phyloP scores from a whole-genome alignment of 2,329 filamentous ascomycete species.

The Cercospora sp. region DNA sequence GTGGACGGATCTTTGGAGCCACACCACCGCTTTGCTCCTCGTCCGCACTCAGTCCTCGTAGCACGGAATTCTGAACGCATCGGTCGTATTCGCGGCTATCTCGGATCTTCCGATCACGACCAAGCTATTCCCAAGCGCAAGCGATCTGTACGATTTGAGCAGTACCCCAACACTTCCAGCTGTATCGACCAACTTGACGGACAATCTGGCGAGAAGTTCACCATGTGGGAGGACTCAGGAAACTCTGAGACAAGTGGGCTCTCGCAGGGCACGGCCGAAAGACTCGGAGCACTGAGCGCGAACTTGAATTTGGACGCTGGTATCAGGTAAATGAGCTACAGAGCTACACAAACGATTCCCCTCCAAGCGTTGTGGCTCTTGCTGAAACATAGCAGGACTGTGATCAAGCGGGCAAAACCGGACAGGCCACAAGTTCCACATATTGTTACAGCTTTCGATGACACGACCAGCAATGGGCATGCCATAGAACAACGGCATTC shows the following conservation, averaged over 20 bases:
- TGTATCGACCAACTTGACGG: conserved; percentile 28
- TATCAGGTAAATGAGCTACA: not conserved
- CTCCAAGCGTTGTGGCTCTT: not conserved
- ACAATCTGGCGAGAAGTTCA: conserved; percentile 4
- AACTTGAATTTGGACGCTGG: conserved; percentile 28
- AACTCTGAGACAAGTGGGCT: conserved; percentile 6
- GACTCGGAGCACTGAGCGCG: conserved; percentile 26
- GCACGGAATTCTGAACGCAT: not conserved
- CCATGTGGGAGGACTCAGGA: not conserved
- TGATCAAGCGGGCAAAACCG: conserved; percentile 31
- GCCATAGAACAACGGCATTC: conserved; percentile 20
- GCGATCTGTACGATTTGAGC: conserved; percentile 32
- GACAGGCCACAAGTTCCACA: conserved; percentile 31
- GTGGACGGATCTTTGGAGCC: conserved; percentile 28
- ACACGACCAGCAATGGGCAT: conserved; percentile 7
- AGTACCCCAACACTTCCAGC: conserved; percentile 8
- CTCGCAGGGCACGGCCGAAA: not conserved
- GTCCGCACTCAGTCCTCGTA: conserved; percentile 25
- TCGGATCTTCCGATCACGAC: conserved; percentile 20
- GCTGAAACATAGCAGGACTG: conserved; percentile 23
- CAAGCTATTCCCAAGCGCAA: conserved; percentile 23
- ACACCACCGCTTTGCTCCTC: conserved; percentile 27
- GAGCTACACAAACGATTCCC: not conserved
- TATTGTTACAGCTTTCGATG: conserved; percentile 28
- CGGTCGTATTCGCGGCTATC: conserved; percentile 8